Conservation (phyloP, 129 eudicot species). For the Heracleum sosnowskyi region DNA sequence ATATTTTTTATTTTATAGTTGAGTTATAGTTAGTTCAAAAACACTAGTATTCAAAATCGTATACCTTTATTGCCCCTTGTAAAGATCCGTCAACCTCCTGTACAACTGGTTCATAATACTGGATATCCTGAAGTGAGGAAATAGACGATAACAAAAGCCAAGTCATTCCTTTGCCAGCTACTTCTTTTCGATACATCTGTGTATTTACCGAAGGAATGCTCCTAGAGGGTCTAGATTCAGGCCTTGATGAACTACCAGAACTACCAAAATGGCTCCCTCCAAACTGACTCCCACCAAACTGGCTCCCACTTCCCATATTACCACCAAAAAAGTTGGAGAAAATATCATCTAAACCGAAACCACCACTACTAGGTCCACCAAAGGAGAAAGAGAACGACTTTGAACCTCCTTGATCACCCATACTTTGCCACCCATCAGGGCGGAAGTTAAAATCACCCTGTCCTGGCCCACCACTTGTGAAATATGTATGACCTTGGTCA, state of each 20-base stretch:
- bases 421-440: slow-evolving; percentile 77
- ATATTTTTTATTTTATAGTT: background rate
- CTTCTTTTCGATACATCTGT: slow-evolving; percentile 58
- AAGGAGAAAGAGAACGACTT: slow-evolving; percentile 84
- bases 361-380: slow-evolving; percentile 73
- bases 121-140: slow-evolving; percentile 38
- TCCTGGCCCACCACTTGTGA: slow-evolving; percentile 81
- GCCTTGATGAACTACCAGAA: slow-evolving; percentile 51
- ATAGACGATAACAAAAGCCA: slow-evolving; percentile 63
- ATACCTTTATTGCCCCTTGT: slow-evolving; percentile 82
- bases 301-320: slow-evolving; percentile 53
- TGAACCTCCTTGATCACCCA: slow-evolving; percentile 69
- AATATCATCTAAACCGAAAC: slow-evolving; percentile 66
- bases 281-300: slow-evolving; percentile 43
- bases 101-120: slow-evolving; percentile 45
- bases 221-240: slow-evolving; percentile 40
- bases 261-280: slow-evolving; percentile 47
- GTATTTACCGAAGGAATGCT: slow-evolving; percentile 40
- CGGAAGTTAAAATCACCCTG: slow-evolving; percentile 60
- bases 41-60: background rate
- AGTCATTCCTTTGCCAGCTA: slow-evolving; percentile 57
- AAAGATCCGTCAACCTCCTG: slow-evolving; percentile 59
- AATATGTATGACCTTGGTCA: slow-evolving; percentile 42
- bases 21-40: background rate
- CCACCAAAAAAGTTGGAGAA: slow-evolving; percentile 91